These are phyloP conservation scores for Amylocystis lapponica DNA, from an alignment of 768 basidiomycete species.

Conservation along the genomic window DNA sequence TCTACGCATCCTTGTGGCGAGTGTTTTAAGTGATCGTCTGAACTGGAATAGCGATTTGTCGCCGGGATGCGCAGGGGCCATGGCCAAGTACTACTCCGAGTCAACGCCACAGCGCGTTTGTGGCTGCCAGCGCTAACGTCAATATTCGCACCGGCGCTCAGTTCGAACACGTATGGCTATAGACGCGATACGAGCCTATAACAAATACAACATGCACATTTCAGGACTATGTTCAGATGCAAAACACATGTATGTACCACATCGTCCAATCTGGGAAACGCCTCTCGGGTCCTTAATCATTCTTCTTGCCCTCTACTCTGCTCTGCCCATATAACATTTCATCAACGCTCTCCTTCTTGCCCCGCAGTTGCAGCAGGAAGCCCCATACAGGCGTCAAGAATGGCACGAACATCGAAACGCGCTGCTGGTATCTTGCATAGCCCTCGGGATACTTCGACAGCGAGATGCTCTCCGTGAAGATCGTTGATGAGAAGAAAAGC, in stretches of 20 bases:
- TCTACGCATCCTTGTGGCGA: too few species aligned
- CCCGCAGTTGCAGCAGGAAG: slow-evolving; percentile 30
- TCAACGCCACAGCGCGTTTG: too few species aligned
- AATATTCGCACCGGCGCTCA: too few species aligned
- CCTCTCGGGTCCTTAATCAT: slow-evolving; percentile 10
- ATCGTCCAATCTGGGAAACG: not conserved
- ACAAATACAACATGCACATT: not conserved
- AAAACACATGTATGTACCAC: not conserved
- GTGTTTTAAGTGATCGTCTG: too few species aligned
- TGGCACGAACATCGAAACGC: slow-evolving; percentile 79
- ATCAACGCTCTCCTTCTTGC: slow-evolving; percentile 33
- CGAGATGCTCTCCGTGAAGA: slow-evolving; percentile 79
- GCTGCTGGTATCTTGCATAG: slow-evolving; percentile 66
- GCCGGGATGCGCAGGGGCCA: too few species aligned
- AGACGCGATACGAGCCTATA: not conserved
- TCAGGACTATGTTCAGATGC: not conserved
- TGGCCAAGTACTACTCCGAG: too few species aligned
- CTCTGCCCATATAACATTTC: slow-evolving; percentile 38
- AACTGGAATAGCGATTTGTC: too few species aligned
- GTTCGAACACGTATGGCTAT: too few species aligned
- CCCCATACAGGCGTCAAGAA: slow-evolving; percentile 41
- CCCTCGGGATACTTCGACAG: slow-evolving; percentile 61
- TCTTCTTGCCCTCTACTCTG: slow-evolving; percentile 14
- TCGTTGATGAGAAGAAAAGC: slow-evolving; percentile 75
- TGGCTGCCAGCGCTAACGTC: too few species aligned